Conservation (phyloP, 768 basidiomycete genomes). For the Lactarius hengduanensis region DNA sequence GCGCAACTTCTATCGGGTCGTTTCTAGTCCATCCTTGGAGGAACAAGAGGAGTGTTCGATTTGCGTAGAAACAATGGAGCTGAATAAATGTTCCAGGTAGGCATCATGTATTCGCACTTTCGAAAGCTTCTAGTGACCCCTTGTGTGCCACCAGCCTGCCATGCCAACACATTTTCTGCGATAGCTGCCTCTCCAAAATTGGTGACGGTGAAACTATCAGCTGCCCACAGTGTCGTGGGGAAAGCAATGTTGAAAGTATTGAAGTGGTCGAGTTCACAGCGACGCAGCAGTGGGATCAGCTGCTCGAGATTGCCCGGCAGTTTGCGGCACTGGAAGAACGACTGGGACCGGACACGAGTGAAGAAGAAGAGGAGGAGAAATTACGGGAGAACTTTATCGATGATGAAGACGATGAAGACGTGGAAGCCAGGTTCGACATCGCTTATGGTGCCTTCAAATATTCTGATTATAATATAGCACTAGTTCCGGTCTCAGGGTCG, state of each 20-base stretch:
- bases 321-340: slow-evolving; percentile 42
- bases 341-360: slow-evolving; percentile 40
- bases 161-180: slow-evolving; percentile 47
- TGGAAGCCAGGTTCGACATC: slow-evolving; percentile 15
- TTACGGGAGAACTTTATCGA: slow-evolving; percentile 35
- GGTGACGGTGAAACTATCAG: slow-evolving; percentile 33
- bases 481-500: slow-evolving; percentile 1
- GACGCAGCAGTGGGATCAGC: slow-evolving; percentile 44
- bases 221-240: slow-evolving; percentile 42
- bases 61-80: slow-evolving; percentile 38
- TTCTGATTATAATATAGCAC: background rate
- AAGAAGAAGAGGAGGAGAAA: slow-evolving; percentile 44
- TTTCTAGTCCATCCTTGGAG: slow-evolving; percentile 39
- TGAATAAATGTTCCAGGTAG: slow-evolving; percentile 40
- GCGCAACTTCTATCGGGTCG: slow-evolving; percentile 41
- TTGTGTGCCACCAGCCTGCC: slow-evolving; percentile 36
- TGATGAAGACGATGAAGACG: slow-evolving; percentile 25
- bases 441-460: background rate
- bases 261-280: slow-evolving; percentile 42
- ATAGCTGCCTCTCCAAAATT: slow-evolving; percentile 38
- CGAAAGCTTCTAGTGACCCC: background rate
- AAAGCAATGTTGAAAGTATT: slow-evolving; percentile 35
- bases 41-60: slow-evolving; percentile 42
- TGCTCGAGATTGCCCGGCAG: slow-evolving; percentile 41
- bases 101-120: background rate